Percentiles rank a stretch among this genome's conserved stretches.
phyloP scores from a whole-genome alignment of 2,329 filamentous ascomycete species.

The Fusarium decemcellulare region DNA sequence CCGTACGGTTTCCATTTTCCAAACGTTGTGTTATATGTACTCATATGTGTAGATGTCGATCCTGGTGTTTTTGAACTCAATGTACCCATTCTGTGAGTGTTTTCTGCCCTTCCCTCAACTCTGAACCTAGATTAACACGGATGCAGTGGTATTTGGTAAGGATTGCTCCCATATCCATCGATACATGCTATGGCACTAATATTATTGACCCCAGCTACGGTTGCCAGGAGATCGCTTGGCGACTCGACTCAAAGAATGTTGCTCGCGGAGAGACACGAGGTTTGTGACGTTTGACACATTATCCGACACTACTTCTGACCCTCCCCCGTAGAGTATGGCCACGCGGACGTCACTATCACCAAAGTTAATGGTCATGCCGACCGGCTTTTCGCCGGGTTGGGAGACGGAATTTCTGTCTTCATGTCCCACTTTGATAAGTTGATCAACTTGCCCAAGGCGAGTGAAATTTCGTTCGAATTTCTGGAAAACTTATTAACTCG shows the following conservation, averaged over 20 bases:
- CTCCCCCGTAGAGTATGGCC: conserved; percentile 6
- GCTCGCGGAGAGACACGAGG: conserved; percentile 57
- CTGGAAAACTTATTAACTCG: too few relatives aligned
- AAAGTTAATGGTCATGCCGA: conserved; percentile 1
- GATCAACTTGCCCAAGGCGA: background rate
- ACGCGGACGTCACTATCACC: background rate
- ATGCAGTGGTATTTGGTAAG: conserved; percentile 48
- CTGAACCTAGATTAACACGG: conserved; percentile 27
- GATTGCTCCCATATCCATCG: conserved; percentile 3
- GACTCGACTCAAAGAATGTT: conserved; percentile 74
- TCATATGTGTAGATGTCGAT: conserved; percentile 40
- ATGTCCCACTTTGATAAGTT: conserved; percentile 13
- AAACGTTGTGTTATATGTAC: background rate
- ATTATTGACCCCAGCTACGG: conserved; percentile 70
- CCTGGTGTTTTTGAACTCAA: conserved; percentile 73
- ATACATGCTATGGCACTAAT: conserved; percentile 23
- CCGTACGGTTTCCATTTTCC: conserved; percentile 49
- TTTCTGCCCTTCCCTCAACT: background rate
- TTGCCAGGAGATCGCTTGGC: conserved; percentile 75
- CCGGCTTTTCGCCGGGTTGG: conserved; percentile 10
- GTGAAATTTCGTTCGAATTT: too few relatives aligned
- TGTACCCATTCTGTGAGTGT: conserved; percentile 45
- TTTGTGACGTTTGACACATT: conserved; percentile 8
- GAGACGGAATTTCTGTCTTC: background rate
- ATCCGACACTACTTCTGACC: conserved; percentile 1